These are phyloP conservation scores for Podaxis mareebaensis DNA, from an alignment of 768 basidiomycete genomes.

Conservation along the genomic window DNA sequence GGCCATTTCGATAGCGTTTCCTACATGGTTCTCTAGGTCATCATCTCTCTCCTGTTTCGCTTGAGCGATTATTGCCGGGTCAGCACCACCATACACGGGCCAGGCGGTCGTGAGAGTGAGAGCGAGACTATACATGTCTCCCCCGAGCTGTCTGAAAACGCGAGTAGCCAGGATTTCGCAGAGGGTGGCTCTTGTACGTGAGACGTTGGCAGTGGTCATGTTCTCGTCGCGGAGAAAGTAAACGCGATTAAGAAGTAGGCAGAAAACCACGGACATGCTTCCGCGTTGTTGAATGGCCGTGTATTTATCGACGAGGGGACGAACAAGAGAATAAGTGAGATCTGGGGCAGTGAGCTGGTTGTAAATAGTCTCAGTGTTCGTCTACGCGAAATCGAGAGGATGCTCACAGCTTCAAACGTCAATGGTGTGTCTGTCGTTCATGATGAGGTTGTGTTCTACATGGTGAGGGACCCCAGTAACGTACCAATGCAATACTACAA, in stretches of 20 bases:
- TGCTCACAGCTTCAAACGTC: conserved; percentile 72
- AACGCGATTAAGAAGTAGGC: conserved; percentile 83
- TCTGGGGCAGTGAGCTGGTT: conserved; percentile 79
- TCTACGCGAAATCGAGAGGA: neutral
- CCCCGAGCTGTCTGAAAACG: conserved; percentile 70
- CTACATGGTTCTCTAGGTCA: conserved; percentile 76
- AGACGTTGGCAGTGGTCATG: conserved; percentile 68
- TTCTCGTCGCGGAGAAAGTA: conserved; percentile 82
- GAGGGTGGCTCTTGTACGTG: conserved; percentile 72
- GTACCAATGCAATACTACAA: conserved; percentile 69
- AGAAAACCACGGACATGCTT: conserved; percentile 86
- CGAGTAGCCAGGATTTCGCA: conserved; percentile 91
- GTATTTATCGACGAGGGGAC: conserved; percentile 89
- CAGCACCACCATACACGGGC: conserved; percentile 79
- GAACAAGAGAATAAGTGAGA: conserved; percentile 86
- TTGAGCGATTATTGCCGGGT: conserved; percentile 52
- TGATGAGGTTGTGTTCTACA: conserved; percentile 6
- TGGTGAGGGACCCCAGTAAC: conserved; percentile 17
- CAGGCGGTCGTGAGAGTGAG: conserved; percentile 76
- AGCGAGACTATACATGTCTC: conserved; percentile 67
- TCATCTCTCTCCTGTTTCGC: conserved; percentile 67
- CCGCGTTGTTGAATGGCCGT: conserved; percentile 64
- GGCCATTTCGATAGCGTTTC: conserved; percentile 92
- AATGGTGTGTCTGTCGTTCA: conserved; percentile 73
- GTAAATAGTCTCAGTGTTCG: conserved; percentile 5